phyloP scores from a whole-genome alignment of 2,329 filamentous ascomycete species.

The Sclerotinia trifoliorum region DNA sequence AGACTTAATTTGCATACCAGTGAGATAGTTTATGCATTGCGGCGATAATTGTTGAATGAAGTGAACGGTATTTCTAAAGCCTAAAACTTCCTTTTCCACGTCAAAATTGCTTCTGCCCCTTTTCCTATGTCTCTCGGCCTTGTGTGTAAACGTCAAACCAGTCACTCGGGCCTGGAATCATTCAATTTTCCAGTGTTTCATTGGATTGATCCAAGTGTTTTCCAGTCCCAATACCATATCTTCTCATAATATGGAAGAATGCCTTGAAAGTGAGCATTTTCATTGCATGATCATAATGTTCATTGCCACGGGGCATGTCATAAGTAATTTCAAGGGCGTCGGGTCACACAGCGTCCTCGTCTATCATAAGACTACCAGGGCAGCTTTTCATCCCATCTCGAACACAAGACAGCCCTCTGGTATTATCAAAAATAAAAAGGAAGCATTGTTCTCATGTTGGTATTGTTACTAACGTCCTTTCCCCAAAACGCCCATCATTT shows the following conservation, averaged over 20 bases:
- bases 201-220: background rate
- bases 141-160: background rate
- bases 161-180: background rate
- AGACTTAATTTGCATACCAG: background rate
- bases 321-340: background rate
- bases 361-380: background rate
- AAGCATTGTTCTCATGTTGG: too few relatives aligned
- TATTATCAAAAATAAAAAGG: too few relatives aligned
- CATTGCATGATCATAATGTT: background rate
- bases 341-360: background rate
- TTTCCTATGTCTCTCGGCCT: background rate
- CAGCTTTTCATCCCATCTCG: too few relatives aligned
- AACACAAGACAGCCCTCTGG: background rate
- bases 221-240: background rate
- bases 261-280: background rate
- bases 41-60: background rate
- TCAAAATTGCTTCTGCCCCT: background rate
- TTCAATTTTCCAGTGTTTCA: background rate
- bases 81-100: background rate
- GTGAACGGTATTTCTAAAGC: background rate
- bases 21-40: background rate
- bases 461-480: too few relatives aligned
- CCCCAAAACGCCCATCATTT: too few relatives aligned
- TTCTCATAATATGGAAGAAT: background rate
- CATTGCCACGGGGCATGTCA: background rate